Conservation (phyloP, 768 basidiomycete species). For the Piloderma croceum region DNA sequence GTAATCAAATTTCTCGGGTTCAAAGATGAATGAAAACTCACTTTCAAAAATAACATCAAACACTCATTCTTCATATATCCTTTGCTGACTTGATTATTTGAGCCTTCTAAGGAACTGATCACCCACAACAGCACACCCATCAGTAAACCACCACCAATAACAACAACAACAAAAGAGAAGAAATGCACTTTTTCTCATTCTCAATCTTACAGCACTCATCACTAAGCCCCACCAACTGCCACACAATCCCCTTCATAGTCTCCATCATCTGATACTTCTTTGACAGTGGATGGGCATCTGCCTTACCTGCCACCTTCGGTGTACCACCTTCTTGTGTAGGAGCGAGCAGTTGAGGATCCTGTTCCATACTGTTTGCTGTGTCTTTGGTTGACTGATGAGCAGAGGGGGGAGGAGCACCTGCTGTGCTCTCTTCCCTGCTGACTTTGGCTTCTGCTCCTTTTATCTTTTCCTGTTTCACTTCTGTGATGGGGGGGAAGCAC, state of each 20-base stretch:
- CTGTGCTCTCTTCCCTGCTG: slow-evolving; percentile 33
- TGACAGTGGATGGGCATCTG: slow-evolving; percentile 64
- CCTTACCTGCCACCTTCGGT: too few species aligned
- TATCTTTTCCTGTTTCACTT: slow-evolving; percentile 57
- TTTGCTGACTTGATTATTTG: slow-evolving; percentile 70
- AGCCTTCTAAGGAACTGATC: slow-evolving; percentile 54
- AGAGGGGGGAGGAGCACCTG: slow-evolving; percentile 10
- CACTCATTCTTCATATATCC: too few species aligned
- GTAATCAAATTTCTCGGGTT: too few species aligned
- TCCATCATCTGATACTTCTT: slow-evolving; percentile 81
- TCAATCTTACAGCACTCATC: slow-evolving; percentile 73
- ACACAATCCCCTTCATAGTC: slow-evolving; percentile 70
- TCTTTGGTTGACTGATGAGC: too few species aligned
- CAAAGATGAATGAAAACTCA: too few species aligned
- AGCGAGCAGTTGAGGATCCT: not conserved
- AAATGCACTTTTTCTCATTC: slow-evolving; percentile 57
- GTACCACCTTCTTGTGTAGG: not conserved
- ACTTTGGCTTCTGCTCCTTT: slow-evolving; percentile 24
- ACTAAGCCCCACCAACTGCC: slow-evolving; percentile 75
- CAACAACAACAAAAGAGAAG: slow-evolving; percentile 1
- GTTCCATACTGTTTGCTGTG: too few species aligned
- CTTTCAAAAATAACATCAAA: too few species aligned
- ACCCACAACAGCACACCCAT: too few species aligned
- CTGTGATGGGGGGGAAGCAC: too few species aligned
- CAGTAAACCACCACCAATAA: slow-evolving; percentile 4